These are phyloP conservation scores for Ilex asprella DNA, from an alignment of 257 asterid genomes.

Conservation along the genomic window DNA sequence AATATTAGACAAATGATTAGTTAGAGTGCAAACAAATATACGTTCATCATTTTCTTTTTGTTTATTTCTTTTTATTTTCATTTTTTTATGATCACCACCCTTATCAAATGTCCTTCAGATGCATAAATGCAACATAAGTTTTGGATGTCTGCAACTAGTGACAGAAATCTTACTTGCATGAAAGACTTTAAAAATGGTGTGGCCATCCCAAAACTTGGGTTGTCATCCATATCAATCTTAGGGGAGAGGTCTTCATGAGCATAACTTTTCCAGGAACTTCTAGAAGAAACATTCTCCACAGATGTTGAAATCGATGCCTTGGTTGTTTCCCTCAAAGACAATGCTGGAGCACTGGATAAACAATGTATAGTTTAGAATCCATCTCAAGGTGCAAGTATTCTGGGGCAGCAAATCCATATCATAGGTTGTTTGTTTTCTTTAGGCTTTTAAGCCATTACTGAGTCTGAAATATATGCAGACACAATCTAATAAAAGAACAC, in stretches of 20 bases:
- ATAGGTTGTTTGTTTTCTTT: too few species aligned
- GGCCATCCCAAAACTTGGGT: conserved; percentile 79
- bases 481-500: neutral
- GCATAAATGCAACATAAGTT: too few species aligned
- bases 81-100: too few species aligned
- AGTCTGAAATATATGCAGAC: neutral
- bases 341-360: conserved; percentile 80
- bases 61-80: too few species aligned
- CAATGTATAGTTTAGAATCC: conserved; percentile 12
- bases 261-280: conserved; percentile 77
- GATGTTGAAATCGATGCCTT: conserved; percentile 62
- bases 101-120: too few species aligned
- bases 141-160: too few species aligned
- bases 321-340: conserved; percentile 59
- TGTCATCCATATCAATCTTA: conserved; percentile 59
- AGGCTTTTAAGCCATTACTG: neutral
- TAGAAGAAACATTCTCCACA: conserved; percentile 65
- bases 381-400: neutral
- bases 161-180: conserved; percentile 64
- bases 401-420: too few species aligned
- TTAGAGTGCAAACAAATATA: too few species aligned
- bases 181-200: conserved; percentile 92
- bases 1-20: too few species aligned
- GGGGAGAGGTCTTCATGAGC: conserved; percentile 57
- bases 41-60: too few species aligned